These are phyloP conservation scores for Pichia scutulata DNA, from an alignment of 805 yeast genomes.

Conservation along the genomic window DNA sequence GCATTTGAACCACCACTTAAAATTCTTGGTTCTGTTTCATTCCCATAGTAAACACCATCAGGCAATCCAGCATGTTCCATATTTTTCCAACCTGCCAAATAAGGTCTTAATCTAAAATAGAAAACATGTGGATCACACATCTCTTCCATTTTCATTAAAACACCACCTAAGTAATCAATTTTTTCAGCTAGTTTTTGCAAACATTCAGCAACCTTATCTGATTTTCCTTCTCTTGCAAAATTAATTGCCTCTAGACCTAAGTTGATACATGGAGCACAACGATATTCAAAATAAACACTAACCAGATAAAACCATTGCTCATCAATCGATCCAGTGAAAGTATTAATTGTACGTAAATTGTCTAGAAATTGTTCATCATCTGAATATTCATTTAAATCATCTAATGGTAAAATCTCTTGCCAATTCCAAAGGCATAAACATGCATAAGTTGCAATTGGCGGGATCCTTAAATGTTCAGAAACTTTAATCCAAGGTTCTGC, in stretches of 20 bases:
- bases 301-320: conserved; percentile 93
- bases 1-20: conserved; percentile 93
- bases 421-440: conserved; percentile 86
- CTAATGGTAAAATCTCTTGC: conserved; percentile 46
- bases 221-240: conserved; percentile 42
- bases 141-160: conserved; percentile 78
- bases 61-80: conserved; percentile 80
- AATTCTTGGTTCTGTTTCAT: conserved; percentile 44
- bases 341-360: conserved; percentile 67
- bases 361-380: conserved; percentile 38
- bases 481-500: conserved; percentile 64
- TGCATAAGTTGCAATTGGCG: conserved; percentile 85
- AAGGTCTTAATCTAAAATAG: conserved; percentile 81
- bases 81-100: conserved; percentile 88
- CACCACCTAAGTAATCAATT: conserved; percentile 65
- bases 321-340: conserved; percentile 85
- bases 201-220: conserved; percentile 32
- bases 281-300: conserved; percentile 76
- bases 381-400: conserved; percentile 17
- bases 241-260: conserved; percentile 62
- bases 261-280: conserved; percentile 65
- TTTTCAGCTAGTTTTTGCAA: conserved; percentile 65
- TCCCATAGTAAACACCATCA: conserved; percentile 72
- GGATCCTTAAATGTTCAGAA: conserved; percentile 56
- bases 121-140: conserved; percentile 93